Base-by-base conservation (phyloP, 805 yeast genomes). In the Brettanomyces sp. region DNA sequence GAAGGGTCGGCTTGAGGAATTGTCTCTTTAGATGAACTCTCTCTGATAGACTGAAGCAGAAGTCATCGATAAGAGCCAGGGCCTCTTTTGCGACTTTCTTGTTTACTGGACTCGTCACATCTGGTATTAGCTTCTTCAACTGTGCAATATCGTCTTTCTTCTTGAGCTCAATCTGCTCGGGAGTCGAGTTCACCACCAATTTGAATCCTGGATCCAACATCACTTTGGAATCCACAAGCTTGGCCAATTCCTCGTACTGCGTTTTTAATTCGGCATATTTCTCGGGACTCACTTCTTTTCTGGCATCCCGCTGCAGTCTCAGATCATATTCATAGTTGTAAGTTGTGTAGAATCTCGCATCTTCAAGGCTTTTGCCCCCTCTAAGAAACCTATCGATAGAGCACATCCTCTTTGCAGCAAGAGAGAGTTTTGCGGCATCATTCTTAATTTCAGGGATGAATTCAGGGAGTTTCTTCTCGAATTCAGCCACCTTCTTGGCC, bases 341-440 rank as follows among this genome's bases (percentile, higher is more conserved):
- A 21, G 82, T 79, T 1, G 86, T 72, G 49, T 80, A 78, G 39
- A 66, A 68, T 53, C 72, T 72, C 3, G 95, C 82, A 47, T 80
- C 88, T 18, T 62, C 65, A 18, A 70, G 47, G 0, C 71, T 40
- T 51, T 74, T 70, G n/a, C 91, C 95, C 51, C 78, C 79, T 52
- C 72, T 72, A 45, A 80, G 54, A 49, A 70, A 75, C 45, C 76
- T 76, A 49, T 75, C 76, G 43, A 84, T 66, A 39, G 69, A 65
- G 4, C 73, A 58, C 39, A 86, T 65, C 59, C 93, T 79, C 34
- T 64, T 58, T 4, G 77, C 65, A n/a, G 77, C 79, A 23, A 67
- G 39, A 0, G 51, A 55, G 14, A 55, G 34, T 41, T 67, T 69
- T 5, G 54, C 57, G 32, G 65, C 69, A 3, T 57, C 53, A 12